A percentile compares a stretch with the other conserved stretches of the same genome.
These are phyloP conservation scores for Saussurea involucrata DNA, from an alignment of 129 eudicot genomes.

Conservation along the genomic window DNA sequence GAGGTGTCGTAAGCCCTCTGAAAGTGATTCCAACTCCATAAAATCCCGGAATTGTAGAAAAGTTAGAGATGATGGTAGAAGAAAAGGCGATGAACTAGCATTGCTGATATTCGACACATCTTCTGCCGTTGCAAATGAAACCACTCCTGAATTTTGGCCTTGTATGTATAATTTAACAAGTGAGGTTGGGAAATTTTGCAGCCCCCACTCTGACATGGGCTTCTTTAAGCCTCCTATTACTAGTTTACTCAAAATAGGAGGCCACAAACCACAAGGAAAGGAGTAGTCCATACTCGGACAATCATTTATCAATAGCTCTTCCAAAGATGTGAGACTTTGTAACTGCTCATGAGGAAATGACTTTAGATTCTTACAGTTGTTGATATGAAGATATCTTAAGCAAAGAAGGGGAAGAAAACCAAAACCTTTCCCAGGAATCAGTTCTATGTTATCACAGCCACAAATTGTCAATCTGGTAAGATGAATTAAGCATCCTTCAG, in stretches of 20 bases:
- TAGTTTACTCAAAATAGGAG: background rate
- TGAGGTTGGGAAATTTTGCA: background rate
- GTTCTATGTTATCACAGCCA: background rate
- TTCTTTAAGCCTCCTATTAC: background rate
- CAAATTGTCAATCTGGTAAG: background rate
- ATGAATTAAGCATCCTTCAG: background rate
- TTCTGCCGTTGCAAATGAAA: background rate
- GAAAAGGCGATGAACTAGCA: background rate
- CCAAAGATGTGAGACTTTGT: background rate
- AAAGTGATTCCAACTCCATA: background rate
- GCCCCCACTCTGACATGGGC: background rate
- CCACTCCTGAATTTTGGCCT: background rate
- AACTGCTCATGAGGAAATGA: background rate
- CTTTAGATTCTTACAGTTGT: background rate
- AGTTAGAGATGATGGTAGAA: background rate
- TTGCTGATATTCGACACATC: background rate
- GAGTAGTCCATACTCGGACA: background rate
- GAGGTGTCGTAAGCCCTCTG: background rate
- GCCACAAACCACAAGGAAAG: background rate
- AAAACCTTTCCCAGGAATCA: background rate
- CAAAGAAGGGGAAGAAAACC: background rate
- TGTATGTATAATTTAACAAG: background rate
- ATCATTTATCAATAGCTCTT: background rate
- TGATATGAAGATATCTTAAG: background rate
- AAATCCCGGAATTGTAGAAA: background rate